phyloP scores from a whole-genome alignment of 139 green algal species.

The Haematococcus sp. region DNA sequence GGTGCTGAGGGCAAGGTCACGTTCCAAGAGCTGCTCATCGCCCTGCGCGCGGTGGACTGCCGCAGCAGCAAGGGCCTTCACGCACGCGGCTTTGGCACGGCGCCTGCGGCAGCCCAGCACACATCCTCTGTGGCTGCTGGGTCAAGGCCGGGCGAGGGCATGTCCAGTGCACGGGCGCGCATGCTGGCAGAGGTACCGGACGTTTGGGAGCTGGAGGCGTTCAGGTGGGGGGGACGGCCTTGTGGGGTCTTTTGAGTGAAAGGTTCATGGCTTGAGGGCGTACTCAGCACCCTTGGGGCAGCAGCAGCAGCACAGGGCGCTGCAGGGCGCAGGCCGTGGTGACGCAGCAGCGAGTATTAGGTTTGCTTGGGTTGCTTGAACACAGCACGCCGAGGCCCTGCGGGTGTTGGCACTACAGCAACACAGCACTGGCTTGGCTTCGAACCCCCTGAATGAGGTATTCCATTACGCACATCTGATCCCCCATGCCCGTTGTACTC shows the following conservation, averaged over 20 bases:
- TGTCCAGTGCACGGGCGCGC: neutral
- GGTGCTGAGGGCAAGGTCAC: constrained; percentile 24
- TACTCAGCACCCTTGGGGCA: too few relatives aligned
- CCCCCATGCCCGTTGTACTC: too few relatives aligned
- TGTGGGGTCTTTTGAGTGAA: neutral
- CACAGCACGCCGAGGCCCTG: too few relatives aligned
- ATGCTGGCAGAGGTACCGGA: neutral
- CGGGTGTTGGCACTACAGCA: too few relatives aligned
- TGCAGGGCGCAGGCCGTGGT: too few relatives aligned
- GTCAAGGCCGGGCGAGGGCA: neutral
- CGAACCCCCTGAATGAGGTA: too few relatives aligned
- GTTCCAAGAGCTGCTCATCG: constrained; percentile 31
- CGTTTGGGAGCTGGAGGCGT: constrained; percentile 21
- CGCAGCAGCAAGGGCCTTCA: constrained; percentile 16
- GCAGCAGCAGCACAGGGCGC: too few relatives aligned
- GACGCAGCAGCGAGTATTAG: too few relatives aligned
- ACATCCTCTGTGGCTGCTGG: neutral
- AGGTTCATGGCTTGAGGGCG: too few relatives aligned
- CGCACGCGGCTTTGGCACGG: constrained; percentile 4
- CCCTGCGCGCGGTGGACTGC: constrained; percentile 27
- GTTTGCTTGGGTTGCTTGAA: too few relatives aligned
- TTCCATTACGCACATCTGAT: too few relatives aligned
- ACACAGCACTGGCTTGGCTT: too few relatives aligned
- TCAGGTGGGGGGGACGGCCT: constrained; percentile 7
- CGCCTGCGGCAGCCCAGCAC: neutral